Conservation (phyloP, 129 eudicot species). For the Kitagawia praeruptora region DNA sequence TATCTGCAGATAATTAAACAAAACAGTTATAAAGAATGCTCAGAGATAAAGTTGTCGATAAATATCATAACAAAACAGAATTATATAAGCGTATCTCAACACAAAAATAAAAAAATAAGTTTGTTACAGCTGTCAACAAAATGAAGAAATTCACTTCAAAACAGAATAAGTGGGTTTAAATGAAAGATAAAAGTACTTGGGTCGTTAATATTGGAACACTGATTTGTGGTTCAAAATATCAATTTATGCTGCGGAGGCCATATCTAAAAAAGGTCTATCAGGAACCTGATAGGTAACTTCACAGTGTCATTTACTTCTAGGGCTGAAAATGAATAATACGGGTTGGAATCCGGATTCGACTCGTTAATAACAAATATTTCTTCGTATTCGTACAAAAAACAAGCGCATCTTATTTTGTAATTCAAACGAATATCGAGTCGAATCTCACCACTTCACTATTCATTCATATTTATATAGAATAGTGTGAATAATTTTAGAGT, state of each 20-base stretch:
- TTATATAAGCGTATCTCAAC: not conserved
- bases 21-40: not conserved
- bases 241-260: not conserved
- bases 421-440: too few species aligned
- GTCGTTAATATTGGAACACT: too few species aligned
- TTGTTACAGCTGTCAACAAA: not conserved
- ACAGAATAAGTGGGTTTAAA: not conserved
- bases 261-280: not conserved
- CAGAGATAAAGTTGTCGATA: not conserved
- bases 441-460: too few species aligned
- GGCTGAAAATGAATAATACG: too few species aligned
- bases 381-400: too few species aligned
- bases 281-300: conserved; percentile 1
- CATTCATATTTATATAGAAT: too few species aligned
- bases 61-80: not conserved
- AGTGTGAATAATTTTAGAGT: too few species aligned
- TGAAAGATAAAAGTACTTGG: too few species aligned
- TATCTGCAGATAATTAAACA: conserved; percentile 32
- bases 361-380: too few species aligned
- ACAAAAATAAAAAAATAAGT: not conserved
- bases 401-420: too few species aligned
- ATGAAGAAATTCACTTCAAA: not conserved
- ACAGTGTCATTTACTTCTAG: not conserved
- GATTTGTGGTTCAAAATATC: not conserved
- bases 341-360: too few species aligned